phyloP scores from a whole-genome alignment of 495 filamentous ascomycete genomes.

The Aspergillus asperescens region DNA sequence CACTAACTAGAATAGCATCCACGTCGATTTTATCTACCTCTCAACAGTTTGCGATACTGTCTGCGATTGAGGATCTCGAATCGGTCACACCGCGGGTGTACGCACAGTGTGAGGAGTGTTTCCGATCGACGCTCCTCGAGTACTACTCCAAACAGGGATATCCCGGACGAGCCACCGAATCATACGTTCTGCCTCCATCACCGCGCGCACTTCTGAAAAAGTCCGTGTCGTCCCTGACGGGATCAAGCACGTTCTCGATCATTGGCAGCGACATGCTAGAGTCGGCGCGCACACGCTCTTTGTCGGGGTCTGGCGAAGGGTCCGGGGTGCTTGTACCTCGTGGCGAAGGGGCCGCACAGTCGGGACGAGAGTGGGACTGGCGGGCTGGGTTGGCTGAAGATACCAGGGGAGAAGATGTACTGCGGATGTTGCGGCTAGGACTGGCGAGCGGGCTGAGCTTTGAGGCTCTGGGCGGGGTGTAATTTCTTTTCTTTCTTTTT shows the following conservation, averaged over 20 bases:
- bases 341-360: conserved; percentile 27
- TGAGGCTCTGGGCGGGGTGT: conserved; percentile 26
- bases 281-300: conserved; percentile 38
- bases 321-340: conserved; percentile 51
- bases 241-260: conserved; percentile 58
- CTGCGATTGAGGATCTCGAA: conserved; percentile 76
- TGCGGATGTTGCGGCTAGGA: conserved; percentile 65
- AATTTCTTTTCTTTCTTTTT: not conserved
- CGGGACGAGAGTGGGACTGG: conserved; percentile 80
- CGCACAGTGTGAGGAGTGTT: conserved; percentile 63
- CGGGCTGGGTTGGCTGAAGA: conserved; percentile 53
- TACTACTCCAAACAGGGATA: conserved; percentile 46
- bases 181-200: conserved; percentile 33
- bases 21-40: conserved; percentile 41
- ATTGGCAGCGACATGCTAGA: conserved; percentile 68
- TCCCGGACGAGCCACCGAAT: conserved; percentile 32
- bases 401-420: conserved; percentile 58
- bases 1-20: conserved; percentile 25
- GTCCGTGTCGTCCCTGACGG: conserved; percentile 52
- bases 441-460: conserved; percentile 57
- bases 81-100: conserved; percentile 67
- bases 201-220: conserved; percentile 64
- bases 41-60: conserved; percentile 70
- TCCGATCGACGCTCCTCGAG: conserved; percentile 47
- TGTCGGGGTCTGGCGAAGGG: conserved; percentile 48